A percentile compares a stretch with the other conserved stretches of the same genome.
phyloP scores from a whole-genome alignment of 768 basidiomycete species.

The Trametes cingulata region DNA sequence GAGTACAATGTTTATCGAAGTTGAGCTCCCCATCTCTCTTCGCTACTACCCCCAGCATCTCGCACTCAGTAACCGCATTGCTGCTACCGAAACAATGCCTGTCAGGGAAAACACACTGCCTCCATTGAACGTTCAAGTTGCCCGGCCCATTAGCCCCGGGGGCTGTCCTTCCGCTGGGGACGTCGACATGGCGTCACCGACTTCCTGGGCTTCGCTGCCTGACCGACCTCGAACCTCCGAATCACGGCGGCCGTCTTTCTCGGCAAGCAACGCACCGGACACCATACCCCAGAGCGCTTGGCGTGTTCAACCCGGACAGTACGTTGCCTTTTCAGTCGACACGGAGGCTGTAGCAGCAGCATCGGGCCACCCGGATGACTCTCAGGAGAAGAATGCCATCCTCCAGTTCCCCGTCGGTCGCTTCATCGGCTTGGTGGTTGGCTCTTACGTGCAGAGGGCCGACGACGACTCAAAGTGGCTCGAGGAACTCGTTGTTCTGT shows the following conservation, averaged over 20 bases:
- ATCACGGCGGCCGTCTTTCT: slow-evolving; percentile 19
- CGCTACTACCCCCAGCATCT: background rate
- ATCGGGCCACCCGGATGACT: slow-evolving; percentile 3
- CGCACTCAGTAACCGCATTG: background rate
- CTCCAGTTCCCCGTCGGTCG: slow-evolving; percentile 14
- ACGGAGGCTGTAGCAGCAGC: slow-evolving; percentile 10
- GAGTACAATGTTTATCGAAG: background rate
- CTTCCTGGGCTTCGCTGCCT: slow-evolving; percentile 12
- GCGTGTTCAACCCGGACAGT: slow-evolving; percentile 22
- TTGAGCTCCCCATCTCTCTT: background rate
- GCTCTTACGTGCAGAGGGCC: slow-evolving; percentile 8
- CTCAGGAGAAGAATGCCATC: slow-evolving; percentile 4
- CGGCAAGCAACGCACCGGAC: slow-evolving; percentile 7
- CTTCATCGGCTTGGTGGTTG: slow-evolving; percentile 29
- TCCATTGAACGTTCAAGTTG: slow-evolving; percentile 3
- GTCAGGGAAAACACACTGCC: slow-evolving; percentile 4
- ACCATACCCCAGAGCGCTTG: slow-evolving; percentile 8
- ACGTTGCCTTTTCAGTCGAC: slow-evolving; percentile 25
- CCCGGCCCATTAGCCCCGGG: slow-evolving; percentile 19
- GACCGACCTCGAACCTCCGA: slow-evolving; percentile 15
- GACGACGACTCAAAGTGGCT: slow-evolving; percentile 12
- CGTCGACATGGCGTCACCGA: slow-evolving; percentile 8
- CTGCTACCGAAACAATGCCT: slow-evolving; percentile 1
- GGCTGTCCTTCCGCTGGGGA: slow-evolving; percentile 16
- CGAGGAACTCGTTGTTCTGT: slow-evolving; percentile 27